Evolutionary conservation across 2,329 filamentous ascomycete species (phyloP), one percentile per base, ranked within the genome.

Genomic region (Didymella sp.): DNA sequence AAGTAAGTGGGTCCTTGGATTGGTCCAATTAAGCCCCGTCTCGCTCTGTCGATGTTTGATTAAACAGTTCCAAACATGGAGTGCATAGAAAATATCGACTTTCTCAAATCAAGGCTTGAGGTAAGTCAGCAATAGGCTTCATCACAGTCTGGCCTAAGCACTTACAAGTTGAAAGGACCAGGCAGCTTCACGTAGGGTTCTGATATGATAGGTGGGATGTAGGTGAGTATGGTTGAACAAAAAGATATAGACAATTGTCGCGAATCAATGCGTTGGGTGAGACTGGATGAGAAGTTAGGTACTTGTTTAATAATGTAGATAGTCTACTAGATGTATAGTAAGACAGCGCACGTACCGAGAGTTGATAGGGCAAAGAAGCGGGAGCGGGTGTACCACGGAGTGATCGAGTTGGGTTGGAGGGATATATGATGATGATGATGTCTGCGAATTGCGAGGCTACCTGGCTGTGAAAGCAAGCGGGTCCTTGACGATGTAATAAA

Each of bases 371-470:
- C 51, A 55, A 55, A 50, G 60, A 40, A 54, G 55, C 42, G 59
- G 44, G 58, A 57, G 52, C 48, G 51, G 58, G 47, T 61, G 60
- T 67, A 60, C 51, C 61, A 61, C 57, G 53, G 52, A 42, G 60
- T 62, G 62, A 59, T 66, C 56, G 61, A 60, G 57, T 55, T 42
- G 54, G 43, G 33, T 33, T 24, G 30, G 43, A 30, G 19, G 11
- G 25, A 7, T 48, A 52, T 48, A 27, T 52, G 54, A 68, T 64
- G 56, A 68, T 64, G 56, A 60, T 47, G 52, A 62, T 56, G 59
- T 63, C 61, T 66, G 65, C 64, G 64, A 61, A 68, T 66, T 69
- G 63, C 62, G 59, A 64, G 60, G 65, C 47, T 62, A 55, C 58
- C 60, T 62, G 67, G 62, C 59, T 64, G 51, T 58, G 46, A 58